Percentiles rank a stretch among this genome's conserved stretches.
Conservation (phyloP, 2,329 filamentous ascomycete genomes). For the Fusarium austroafricanum region DNA sequence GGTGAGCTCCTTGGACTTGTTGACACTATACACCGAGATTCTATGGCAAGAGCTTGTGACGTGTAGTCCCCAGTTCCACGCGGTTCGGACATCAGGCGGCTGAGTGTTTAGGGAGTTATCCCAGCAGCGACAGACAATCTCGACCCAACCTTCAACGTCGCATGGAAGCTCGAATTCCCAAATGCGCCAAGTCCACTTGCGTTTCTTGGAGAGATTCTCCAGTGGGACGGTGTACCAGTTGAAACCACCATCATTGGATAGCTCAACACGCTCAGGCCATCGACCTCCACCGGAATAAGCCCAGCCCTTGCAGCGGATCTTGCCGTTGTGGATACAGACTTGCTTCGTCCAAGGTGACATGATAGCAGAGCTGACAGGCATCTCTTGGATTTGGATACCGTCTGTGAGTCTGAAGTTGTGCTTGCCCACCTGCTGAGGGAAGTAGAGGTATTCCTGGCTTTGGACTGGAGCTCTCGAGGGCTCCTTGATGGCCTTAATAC, state of each 20-base stretch:
- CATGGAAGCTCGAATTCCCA: conserved; percentile 74
- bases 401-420: conserved; percentile 70
- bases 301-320: conserved; percentile 68
- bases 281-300: conserved; percentile 68
- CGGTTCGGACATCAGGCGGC: conserved; percentile 63
- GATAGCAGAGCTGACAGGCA: conserved; percentile 76
- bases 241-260: conserved; percentile 71
- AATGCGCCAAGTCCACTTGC: conserved; percentile 71
- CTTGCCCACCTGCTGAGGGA: conserved; percentile 74
- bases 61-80: conserved; percentile 75
- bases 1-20: conserved; percentile 61
- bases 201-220: conserved; percentile 71
- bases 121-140: conserved; percentile 69
- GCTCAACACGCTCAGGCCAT: conserved; percentile 72
- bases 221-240: conserved; percentile 72
- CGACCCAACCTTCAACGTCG: conserved; percentile 70
- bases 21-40: conserved; percentile 72
- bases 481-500: conserved; percentile 68
- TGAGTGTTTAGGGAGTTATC: conserved; percentile 72
- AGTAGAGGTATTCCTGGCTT: conserved; percentile 75
- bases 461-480: conserved; percentile 71
- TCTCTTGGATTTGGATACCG: conserved; percentile 76
- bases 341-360: conserved; percentile 72
- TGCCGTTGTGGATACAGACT: conserved; percentile 70
- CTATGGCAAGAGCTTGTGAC: conserved; percentile 72